These are phyloP conservation scores for Metschnikowia henanensis DNA, from an alignment of 805 yeast species.

Conservation along the genomic window DNA sequence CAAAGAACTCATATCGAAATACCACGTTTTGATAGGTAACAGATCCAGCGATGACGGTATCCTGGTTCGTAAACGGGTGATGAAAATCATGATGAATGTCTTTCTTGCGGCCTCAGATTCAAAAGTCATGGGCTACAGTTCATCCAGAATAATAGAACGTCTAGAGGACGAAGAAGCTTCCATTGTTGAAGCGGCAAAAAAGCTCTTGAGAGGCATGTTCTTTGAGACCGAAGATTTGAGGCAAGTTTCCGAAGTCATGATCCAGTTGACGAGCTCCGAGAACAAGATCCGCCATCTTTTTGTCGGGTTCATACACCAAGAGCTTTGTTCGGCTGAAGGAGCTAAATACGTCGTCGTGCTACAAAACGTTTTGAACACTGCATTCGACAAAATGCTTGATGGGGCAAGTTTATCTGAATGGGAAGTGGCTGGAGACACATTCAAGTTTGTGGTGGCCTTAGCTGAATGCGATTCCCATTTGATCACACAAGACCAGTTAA, in stretches of 20 bases:
- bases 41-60: constrained; percentile 59
- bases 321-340: not conserved
- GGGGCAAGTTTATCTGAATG: not conserved
- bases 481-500: constrained; percentile 65
- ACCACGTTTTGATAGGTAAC: constrained; percentile 49
- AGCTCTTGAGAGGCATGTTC: constrained; percentile 29
- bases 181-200: constrained; percentile 40
- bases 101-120: constrained; percentile 36
- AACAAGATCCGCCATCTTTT: not conserved
- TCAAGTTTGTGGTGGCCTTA: constrained; percentile 56
- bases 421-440: constrained; percentile 8
- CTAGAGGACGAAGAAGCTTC: constrained; percentile 71
- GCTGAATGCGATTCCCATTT: constrained; percentile 53
- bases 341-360: not conserved
- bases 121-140: constrained; percentile 39
- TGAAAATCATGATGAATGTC: constrained; percentile 50
- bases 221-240: constrained; percentile 13
- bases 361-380: constrained; percentile 1
- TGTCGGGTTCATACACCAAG: constrained; percentile 4
- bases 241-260: constrained; percentile 31
- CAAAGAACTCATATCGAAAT: constrained; percentile 47
- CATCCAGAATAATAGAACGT: constrained; percentile 52
- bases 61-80: constrained; percentile 62
- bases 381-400: constrained; percentile 8
- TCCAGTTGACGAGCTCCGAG: constrained; percentile 29